These are phyloP conservation scores for Triticum dicoccoides DNA, from an alignment of 176 grass and related monocot genomes.

Conservation along the genomic window DNA sequence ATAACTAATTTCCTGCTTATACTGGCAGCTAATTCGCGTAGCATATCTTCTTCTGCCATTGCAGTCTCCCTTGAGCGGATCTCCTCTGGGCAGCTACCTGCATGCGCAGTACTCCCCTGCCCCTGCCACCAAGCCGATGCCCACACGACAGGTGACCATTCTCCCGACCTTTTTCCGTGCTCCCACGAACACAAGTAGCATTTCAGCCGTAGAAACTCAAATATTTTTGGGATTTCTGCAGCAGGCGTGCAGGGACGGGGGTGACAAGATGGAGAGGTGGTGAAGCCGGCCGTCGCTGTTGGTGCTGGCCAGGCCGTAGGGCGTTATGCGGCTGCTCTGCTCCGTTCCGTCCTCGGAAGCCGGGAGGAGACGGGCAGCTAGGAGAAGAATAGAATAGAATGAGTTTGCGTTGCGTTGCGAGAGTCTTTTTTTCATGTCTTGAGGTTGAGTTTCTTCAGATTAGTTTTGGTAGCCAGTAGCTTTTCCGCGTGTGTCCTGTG, in stretches of 20 bases:
- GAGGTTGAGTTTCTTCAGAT: background rate
- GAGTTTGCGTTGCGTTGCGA: background rate
- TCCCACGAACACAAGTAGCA: background rate
- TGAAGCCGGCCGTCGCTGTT: background rate
- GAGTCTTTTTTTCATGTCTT: conserved; percentile 2
- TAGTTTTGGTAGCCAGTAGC: background rate
- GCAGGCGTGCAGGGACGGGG: conserved; percentile 57
- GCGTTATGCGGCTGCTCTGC: background rate
- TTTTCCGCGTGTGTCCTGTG: background rate
- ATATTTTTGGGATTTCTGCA: background rate
- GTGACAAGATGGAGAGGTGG: conserved; percentile 46
- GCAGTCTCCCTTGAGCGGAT: conserved; percentile 20
- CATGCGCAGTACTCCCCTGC: conserved; percentile 55
- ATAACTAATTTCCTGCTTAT: background rate
- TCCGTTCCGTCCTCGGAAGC: conserved; percentile 6
- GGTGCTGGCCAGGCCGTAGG: background rate
- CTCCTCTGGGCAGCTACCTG: conserved; percentile 40
- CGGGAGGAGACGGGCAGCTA: conserved; percentile 18
- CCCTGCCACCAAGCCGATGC: conserved; percentile 38
- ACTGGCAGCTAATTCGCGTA: conserved; percentile 9
- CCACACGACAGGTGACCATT: conserved; percentile 59
- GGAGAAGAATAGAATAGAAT: background rate
- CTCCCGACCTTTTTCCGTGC: conserved; percentile 8
- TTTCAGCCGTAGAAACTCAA: background rate
- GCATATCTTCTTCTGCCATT: background rate